Evolutionary conservation across 2,329 filamentous ascomycete species (phyloP), one percentile per base, ranked within the genome.

Genomic region (Helicocarpus griseus): DNA sequence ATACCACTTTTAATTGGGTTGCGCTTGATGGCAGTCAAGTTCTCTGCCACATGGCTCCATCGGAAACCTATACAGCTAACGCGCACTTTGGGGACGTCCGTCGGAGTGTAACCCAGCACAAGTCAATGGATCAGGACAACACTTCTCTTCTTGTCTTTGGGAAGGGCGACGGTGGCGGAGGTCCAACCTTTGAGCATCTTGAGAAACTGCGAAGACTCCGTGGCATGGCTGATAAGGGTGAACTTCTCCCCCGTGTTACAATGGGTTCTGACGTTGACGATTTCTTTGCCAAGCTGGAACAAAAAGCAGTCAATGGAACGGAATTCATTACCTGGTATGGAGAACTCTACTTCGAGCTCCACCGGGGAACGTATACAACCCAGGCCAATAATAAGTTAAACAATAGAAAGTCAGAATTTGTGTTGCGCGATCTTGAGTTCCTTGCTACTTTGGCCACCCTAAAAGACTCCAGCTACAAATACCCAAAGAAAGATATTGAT

Each of bases 1-100:
- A 97, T 65, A 97, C 93, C 5, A 97, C 93, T 0, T 98, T 98
- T 77, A 95, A 95, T 69, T 98, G 93, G 93, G 90, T 98, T 29
- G 82, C 89, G 11, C 80, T 96, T 13, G 93, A 98, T 67, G 91
- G 93, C 53, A 95, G 87, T 63, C 93, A 97, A 65, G 93, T 98
- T 58, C 82, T 98, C 56, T 97, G 91, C 68, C 93, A 98, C 65
- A 98, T 98, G 93, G 83, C 90, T 2, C 93, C 93, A 1, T 81
- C 88, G 2, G 90, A 98, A 71, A 97, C 93, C 0, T 97, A 98
- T 68, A 97, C 91, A 4, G 87, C 93, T 2, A 85, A 90, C 60
- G 93, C 93, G 24, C 83, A 97, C 68, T 96, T 97, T 71, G 90
- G 91, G 21, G 93, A 98, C 65, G 82, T 98, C 41, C 91, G 82